Evolutionary conservation across 2,329 filamentous ascomycete species (phyloP).

Genomic region (Graphiopsis chlorocephala): DNA sequence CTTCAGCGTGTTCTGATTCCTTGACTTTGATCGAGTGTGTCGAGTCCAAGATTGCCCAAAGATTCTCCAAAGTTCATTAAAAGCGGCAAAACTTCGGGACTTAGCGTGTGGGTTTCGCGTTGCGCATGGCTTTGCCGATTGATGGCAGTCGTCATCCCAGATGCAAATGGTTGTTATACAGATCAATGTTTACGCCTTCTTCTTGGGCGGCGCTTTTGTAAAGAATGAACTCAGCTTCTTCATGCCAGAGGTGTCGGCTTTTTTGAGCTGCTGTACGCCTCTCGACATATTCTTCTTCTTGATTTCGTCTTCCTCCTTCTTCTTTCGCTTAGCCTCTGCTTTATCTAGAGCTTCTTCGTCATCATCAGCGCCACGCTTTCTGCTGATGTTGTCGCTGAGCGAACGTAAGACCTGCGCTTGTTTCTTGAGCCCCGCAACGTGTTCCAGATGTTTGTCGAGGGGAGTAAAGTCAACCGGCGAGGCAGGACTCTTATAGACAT

Average conservation of each 20-base stretch:
- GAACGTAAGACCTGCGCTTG: slow-evolving; percentile 70
- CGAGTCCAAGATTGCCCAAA: neutral
- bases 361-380: slow-evolving; percentile 60
- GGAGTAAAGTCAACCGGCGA: slow-evolving; percentile 62
- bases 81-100: neutral
- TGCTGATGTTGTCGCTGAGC: slow-evolving; percentile 63
- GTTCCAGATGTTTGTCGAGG: slow-evolving; percentile 66
- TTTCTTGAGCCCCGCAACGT: slow-evolving; percentile 65
- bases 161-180: neutral
- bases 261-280: slow-evolving; percentile 76
- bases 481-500: slow-evolving; percentile 38
- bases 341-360: slow-evolving; percentile 61
- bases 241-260: slow-evolving; percentile 90
- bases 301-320: slow-evolving; percentile 84
- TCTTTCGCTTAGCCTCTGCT: slow-evolving; percentile 77
- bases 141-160: neutral
- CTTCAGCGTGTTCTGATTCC: neutral
- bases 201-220: slow-evolving; percentile 54
- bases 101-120: slow-evolving; percentile 7
- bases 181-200: neutral
- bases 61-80: neutral
- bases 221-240: slow-evolving; percentile 97
- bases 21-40: neutral
- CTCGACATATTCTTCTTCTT: slow-evolving; percentile 76
- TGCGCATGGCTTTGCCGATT: neutral